Base-by-base conservation (phyloP, 2,329 filamentous ascomycete genomes). In the Anisogramma anomala region DNA sequence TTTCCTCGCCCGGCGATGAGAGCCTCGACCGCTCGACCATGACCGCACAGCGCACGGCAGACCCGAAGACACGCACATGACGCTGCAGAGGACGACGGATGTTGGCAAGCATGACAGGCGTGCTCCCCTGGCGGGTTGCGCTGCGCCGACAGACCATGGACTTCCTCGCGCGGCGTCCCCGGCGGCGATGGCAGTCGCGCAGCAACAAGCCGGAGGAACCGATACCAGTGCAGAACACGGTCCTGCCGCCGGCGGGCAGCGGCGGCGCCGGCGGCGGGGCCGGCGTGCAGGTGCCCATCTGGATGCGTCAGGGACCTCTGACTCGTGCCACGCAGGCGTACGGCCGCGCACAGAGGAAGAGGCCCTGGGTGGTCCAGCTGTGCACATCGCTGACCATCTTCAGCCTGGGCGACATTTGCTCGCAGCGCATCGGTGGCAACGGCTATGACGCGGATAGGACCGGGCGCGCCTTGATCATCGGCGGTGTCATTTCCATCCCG, bases 291-390 rank as follows among this genome's bases (percentile, higher is more conserved):
- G 48, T 65, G 14, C 62, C 69, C 3, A 49, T 77, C 30, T 78
- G 74, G 73, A 67, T 71, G 52, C 64, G 73, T 0, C 62, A 79
- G 2, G 74, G 74, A 0, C 74, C 74, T 3, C 43, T 79, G 41
- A 76, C 74, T 3, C 62, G 63, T 25, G 61, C 64, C 0, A 69
- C 68, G 15, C 59, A 69, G 48, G 69, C 69, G 0, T 94, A 91
- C 56, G 78, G 73, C 13, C 72, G 79, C 17, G 74, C 78, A 34
- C 86, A 94, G 62, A 66, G 74, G 38, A 71, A 72, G 36, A 68
- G 79, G 36, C 88, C 89, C 0, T 84, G 85, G 55, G 63, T 72
- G n/a, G 93, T 85, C 8, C 88, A 95, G 64, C 58, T 94, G 46
- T 68, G 71, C 49, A 86, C 76, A 51, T 78, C 82, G 31, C 60